Conservation (phyloP, 352 stramenopile genomes). For the Phytophthora pluvialis region DNA sequence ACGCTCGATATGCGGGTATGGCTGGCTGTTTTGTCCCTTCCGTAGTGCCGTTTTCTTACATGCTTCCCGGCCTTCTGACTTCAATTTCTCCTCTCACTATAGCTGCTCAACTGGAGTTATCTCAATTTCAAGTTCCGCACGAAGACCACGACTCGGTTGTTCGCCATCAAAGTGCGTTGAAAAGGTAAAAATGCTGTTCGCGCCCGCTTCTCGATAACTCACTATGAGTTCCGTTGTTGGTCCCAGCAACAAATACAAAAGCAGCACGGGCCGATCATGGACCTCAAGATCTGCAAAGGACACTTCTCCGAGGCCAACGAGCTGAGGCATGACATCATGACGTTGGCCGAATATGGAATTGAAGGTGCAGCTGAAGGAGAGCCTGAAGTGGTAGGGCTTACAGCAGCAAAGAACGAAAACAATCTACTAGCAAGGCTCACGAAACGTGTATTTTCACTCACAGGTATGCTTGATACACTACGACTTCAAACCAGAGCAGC, state of each 20-base stretch:
- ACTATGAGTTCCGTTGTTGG: not conserved
- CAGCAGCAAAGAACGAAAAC: not conserved
- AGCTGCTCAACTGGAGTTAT: slow-evolving; percentile 73
- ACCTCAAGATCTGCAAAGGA: slow-evolving; percentile 66
- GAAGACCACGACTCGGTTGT: slow-evolving; percentile 59
- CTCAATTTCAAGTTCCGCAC: slow-evolving; percentile 63
- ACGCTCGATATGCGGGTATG: slow-evolving; percentile 63
- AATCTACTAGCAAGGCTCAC: not conserved
- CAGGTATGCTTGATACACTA: slow-evolving; percentile 63
- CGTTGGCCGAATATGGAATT: slow-evolving; percentile 57
- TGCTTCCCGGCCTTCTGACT: too few species aligned
- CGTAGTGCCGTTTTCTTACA: not conserved
- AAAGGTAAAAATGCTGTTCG: not conserved
- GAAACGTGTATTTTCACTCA: slow-evolving; percentile 5
- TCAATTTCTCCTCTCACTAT: not conserved
- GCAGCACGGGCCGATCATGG: slow-evolving; percentile 53
- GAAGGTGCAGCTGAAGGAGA: slow-evolving; percentile 49
- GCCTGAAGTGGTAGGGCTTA: slow-evolving; percentile 40
- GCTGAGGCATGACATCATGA: slow-evolving; percentile 54
- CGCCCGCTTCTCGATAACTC: not conserved
- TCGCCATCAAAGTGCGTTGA: slow-evolving; percentile 49
- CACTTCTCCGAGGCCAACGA: slow-evolving; percentile 66
- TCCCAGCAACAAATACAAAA: slow-evolving; percentile 57
- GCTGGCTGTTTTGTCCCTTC: not conserved
- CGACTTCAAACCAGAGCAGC: slow-evolving; percentile 68